These are phyloP conservation scores for Solanum virginianum DNA, from an alignment of 257 asterid species.

Conservation along the genomic window DNA sequence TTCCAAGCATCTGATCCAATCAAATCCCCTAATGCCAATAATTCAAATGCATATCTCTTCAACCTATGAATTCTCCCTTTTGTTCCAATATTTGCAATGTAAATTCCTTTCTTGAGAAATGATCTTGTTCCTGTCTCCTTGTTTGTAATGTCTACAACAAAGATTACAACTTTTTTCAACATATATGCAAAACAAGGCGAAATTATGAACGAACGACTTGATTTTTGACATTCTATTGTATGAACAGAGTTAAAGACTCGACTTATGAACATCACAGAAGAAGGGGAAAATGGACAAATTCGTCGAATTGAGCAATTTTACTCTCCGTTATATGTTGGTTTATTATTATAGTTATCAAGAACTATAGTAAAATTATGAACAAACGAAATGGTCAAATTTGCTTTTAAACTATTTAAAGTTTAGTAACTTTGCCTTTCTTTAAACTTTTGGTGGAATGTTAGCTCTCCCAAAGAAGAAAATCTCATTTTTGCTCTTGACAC, in stretches of 20 bases:
- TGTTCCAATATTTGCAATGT: slow-evolving; percentile 54
- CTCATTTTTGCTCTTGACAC: too few species aligned
- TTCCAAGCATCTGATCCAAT: slow-evolving; percentile 63
- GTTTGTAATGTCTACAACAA: slow-evolving; percentile 37
- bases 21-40: slow-evolving; percentile 70
- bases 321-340: neutral
- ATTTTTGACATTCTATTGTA: neutral
- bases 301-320: neutral
- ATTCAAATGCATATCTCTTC: slow-evolving; percentile 64
- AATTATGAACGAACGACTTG: neutral
- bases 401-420: too few species aligned
- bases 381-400: neutral
- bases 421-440: too few species aligned
- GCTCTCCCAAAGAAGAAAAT: too few species aligned
- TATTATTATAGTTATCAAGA: too few species aligned
- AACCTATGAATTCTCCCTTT: slow-evolving; percentile 53
- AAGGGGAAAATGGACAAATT: neutral
- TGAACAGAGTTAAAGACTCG: neutral
- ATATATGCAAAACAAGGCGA: neutral
- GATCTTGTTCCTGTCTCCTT: slow-evolving; percentile 60
- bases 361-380: neutral
- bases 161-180: neutral
- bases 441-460: too few species aligned
- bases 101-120: slow-evolving; percentile 42
- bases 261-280: neutral